These are phyloP conservation scores for Hymenoscyphus albidus DNA, from an alignment of 2,329 filamentous ascomycete genomes.

Conservation along the genomic window DNA sequence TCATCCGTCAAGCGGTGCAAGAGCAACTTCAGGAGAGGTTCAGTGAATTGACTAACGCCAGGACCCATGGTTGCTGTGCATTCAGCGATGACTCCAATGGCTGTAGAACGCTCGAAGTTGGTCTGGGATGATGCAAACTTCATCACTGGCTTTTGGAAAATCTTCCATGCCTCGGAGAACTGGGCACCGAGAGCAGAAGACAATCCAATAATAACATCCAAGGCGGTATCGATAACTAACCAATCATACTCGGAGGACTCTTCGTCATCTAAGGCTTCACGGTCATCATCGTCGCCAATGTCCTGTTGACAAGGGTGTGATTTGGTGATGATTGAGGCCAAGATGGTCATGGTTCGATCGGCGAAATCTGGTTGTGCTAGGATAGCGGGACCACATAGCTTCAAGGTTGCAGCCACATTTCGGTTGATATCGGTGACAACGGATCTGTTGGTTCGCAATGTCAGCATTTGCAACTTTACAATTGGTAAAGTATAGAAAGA, in stretches of 20 bases:
- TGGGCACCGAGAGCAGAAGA: conserved; percentile 74
- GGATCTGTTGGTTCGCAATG: conserved; percentile 50
- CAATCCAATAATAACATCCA: conserved; percentile 85
- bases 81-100: conserved; percentile 89
- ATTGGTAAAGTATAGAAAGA: conserved; percentile 24
- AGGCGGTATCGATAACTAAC: conserved; percentile 90
- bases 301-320: conserved; percentile 92
- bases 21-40: conserved; percentile 71
- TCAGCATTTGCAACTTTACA: conserved; percentile 40
- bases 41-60: conserved; percentile 78
- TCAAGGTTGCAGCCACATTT: conserved; percentile 84
- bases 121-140: conserved; percentile 86
- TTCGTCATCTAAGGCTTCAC: conserved; percentile 58
- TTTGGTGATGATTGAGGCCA: conserved; percentile 79
- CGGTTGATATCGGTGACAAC: conserved; percentile 95
- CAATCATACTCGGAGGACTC: conserved; percentile 94
- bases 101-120: conserved; percentile 80
- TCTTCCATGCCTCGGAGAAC: conserved; percentile 89
- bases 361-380: conserved; percentile 70
- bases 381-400: conserved; percentile 83
- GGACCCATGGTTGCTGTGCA: conserved; percentile 79
- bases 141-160: conserved; percentile 88
- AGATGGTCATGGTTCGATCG: conserved; percentile 69
- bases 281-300: conserved; percentile 72
- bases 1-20: conserved; percentile 85